phyloP scores from a whole-genome alignment of 306 rosid genomes.

The Lagenaria siceraria region DNA sequence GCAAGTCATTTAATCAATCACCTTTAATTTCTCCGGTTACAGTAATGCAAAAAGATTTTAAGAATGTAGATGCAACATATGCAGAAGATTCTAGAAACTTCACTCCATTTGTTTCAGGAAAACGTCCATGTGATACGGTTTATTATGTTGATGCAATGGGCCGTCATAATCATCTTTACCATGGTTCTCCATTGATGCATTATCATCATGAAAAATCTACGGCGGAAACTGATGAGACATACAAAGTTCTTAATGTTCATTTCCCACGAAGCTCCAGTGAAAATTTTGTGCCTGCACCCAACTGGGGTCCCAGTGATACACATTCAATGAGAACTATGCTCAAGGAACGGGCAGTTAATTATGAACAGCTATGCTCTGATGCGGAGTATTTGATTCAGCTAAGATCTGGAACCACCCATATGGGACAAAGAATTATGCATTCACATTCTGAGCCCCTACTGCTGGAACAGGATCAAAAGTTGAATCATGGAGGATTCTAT shows the following conservation, averaged over 20 bases:
- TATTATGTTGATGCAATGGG: constrained; percentile 37
- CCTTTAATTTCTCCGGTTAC: constrained; percentile 31
- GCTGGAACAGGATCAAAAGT: constrained; percentile 29
- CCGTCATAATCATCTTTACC: constrained; percentile 25
- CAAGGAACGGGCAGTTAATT: constrained; percentile 25
- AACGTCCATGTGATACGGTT: constrained; percentile 26
- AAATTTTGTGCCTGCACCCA: constrained; percentile 27
- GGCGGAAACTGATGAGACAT: constrained; percentile 23
- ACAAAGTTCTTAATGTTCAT: constrained; percentile 21
- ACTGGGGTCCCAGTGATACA: constrained; percentile 21
- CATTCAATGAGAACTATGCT: constrained; percentile 4
- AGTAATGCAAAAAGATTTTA: constrained; percentile 33
- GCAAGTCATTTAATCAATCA: constrained; percentile 30
- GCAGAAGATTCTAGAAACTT: constrained; percentile 24
- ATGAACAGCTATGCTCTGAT: constrained; percentile 25
- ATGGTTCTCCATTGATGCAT: constrained; percentile 29
- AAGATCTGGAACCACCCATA: constrained; percentile 18
- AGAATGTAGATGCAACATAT: constrained; percentile 26
- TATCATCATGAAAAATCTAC: constrained; percentile 28
- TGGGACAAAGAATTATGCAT: constrained; percentile 33
- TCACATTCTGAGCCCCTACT: constrained; percentile 41
- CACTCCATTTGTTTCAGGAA: constrained; percentile 31
- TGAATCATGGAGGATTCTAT: constrained; percentile 13
- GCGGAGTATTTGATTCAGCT: constrained; percentile 16
- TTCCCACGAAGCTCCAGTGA: constrained; percentile 35